Evolutionary conservation across 2,329 filamentous ascomycete genomes (phyloP).

Genomic region (Paraphaeosphaeria minitans): DNA sequence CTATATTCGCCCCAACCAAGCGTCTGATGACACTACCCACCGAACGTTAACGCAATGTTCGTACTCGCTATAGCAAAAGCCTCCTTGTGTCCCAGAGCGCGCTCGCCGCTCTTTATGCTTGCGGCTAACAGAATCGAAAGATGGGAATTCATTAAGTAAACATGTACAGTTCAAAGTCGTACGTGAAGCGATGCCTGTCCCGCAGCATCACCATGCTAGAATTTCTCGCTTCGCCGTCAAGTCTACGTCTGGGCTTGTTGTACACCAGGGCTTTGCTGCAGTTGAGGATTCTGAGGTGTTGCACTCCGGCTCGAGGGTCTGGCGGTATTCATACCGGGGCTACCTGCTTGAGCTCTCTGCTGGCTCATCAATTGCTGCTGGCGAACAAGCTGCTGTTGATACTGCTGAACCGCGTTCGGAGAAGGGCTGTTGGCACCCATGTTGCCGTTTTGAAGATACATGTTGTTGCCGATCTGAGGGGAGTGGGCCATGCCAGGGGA

Average conservation of each 20-base stretch:
- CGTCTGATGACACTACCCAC: neutral
- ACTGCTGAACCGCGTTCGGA: conserved; percentile 43
- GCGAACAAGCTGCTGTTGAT: conserved; percentile 45
- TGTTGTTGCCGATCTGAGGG: conserved; percentile 42
- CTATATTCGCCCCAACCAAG: neutral
- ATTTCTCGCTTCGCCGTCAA: neutral
- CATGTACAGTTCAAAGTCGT: conserved; percentile 10
- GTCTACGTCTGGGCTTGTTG: conserved; percentile 37
- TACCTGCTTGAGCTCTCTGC: conserved; percentile 38
- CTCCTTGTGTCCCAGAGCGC: neutral
- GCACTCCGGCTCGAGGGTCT: conserved; percentile 44
- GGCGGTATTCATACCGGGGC: conserved; percentile 36
- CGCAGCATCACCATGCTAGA: conserved; percentile 4
- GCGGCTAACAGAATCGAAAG: conserved; percentile 3
- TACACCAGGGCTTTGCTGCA: conserved; percentile 33
- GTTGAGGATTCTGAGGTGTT: conserved; percentile 44
- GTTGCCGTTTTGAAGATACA: conserved; percentile 40
- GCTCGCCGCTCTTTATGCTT: neutral
- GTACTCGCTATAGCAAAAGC: neutral
- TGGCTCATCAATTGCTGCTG: conserved; percentile 47
- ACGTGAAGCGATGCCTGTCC: conserved; percentile 6
- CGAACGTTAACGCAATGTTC: neutral
- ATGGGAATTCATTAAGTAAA: conserved; percentile 6
- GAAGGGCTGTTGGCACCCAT: conserved; percentile 36
- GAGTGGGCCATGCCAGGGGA: conserved; percentile 37